These are phyloP conservation scores for Cornus suecica DNA, from an alignment of 148 eudicot species.

Conservation along the genomic window DNA sequence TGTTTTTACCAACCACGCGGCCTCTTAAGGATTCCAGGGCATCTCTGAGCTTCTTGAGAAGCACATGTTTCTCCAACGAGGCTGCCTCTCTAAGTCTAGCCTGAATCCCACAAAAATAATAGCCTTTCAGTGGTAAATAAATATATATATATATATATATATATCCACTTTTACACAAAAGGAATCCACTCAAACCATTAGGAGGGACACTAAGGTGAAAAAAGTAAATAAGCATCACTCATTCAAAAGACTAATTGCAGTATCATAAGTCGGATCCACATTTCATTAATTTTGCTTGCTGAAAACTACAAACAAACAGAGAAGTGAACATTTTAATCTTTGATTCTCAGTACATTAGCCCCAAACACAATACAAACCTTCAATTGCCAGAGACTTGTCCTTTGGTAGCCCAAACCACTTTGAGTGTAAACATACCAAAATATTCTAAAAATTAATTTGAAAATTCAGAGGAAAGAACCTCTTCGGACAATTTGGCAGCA, in stretches of 20 bases:
- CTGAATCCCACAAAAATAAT: constrained; percentile 30
- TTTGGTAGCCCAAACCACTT: neutral
- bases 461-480: constrained; percentile 41
- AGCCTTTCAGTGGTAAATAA: neutral
- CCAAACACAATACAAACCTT: neutral
- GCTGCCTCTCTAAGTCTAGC: constrained; percentile 87
- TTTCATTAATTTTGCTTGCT: neutral
- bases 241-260: neutral
- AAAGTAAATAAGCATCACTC: neutral
- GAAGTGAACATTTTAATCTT: neutral
- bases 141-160: no score
- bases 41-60: constrained; percentile 89
- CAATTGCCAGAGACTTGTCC: neutral
- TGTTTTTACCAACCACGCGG: constrained; percentile 85
- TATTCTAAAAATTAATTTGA: neutral
- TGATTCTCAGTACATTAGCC: neutral
- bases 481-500: constrained; percentile 92
- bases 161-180: neutral
- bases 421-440: neutral
- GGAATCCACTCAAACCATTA: neutral
- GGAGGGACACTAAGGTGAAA: neutral
- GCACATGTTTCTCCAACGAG: constrained; percentile 92
- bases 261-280: neutral
- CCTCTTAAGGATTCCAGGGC: constrained; percentile 88
- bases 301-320: neutral